Conservation (phyloP, 1,139 yeast genomes). For the Yamadazyma siamensis region DNA sequence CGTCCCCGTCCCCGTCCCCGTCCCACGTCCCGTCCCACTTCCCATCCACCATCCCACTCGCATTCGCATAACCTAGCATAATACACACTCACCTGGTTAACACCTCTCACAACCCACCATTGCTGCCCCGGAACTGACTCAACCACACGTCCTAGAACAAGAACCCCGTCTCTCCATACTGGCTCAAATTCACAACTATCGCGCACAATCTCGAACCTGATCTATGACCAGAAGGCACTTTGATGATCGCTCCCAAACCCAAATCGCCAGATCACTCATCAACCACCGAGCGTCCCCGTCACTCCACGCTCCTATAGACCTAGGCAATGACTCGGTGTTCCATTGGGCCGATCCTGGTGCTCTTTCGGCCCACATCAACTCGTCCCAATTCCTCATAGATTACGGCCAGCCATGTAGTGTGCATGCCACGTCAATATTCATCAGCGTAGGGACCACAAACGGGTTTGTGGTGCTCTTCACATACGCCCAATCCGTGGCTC, state of each 20-base stretch:
- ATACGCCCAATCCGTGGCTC: conserved; percentile 53
- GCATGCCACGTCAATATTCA: conserved; percentile 43
- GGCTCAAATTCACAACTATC: too few relatives aligned
- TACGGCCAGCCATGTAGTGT: conserved; percentile 53
- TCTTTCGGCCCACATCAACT: conserved; percentile 19
- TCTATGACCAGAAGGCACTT: conserved; percentile 18
- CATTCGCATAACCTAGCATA: too few relatives aligned
- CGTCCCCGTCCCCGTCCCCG: too few relatives aligned
- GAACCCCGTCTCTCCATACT: too few relatives aligned
- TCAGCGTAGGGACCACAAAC: conserved; percentile 61
- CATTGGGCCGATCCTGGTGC: conserved; percentile 25
- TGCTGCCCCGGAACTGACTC: too few relatives aligned
- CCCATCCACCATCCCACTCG: too few relatives aligned
- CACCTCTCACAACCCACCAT: too few relatives aligned
- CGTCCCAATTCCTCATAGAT: conserved; percentile 20
- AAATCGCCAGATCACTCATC: conserved; percentile 20
- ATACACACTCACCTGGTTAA: too few relatives aligned
- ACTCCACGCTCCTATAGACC: conserved; percentile 5
- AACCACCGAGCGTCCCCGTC: conserved; percentile 1
- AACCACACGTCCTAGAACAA: too few relatives aligned
- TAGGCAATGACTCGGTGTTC: conserved; percentile 7
- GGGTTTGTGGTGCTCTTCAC: conserved; percentile 63
- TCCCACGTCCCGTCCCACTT: too few relatives aligned
- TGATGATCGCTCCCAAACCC: conserved; percentile 39
- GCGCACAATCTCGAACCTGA: too few relatives aligned